Conservation (phyloP, 306 rosid genomes). For the Pachyrhizus erosus region DNA sequence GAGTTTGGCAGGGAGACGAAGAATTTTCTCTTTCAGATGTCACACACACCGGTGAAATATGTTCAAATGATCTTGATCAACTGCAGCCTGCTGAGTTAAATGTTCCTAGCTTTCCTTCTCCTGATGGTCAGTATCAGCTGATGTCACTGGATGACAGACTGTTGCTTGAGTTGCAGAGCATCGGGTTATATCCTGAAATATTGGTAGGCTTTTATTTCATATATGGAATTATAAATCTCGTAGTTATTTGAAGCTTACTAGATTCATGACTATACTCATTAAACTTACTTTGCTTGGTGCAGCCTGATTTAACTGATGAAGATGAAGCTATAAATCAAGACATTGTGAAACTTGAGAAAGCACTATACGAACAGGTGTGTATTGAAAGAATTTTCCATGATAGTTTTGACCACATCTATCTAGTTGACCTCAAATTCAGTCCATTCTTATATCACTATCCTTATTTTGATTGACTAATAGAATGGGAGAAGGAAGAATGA, state of each 20-base stretch:
- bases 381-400: background rate
- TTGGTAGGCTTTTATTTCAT: slow-evolving; percentile 61
- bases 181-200: slow-evolving; percentile 82
- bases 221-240: slow-evolving; percentile 32
- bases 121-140: slow-evolving; percentile 74
- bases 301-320: slow-evolving; percentile 88
- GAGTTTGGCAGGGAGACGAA: slow-evolving; percentile 78
- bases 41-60: slow-evolving; percentile 66
- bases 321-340: slow-evolving; percentile 76
- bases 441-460: slow-evolving; percentile 34
- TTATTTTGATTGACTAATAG: slow-evolving; percentile 56
- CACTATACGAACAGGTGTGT: slow-evolving; percentile 70
- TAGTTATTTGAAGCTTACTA: slow-evolving; percentile 30
- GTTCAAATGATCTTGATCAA: slow-evolving; percentile 71
- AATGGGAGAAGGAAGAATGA: slow-evolving; percentile 66
- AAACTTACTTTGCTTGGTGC: slow-evolving; percentile 49
- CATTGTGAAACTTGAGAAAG: slow-evolving; percentile 70
- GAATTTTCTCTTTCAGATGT: slow-evolving; percentile 69
- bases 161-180: slow-evolving; percentile 85
- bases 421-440: slow-evolving; percentile 33
- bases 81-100: slow-evolving; percentile 59
- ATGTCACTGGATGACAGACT: slow-evolving; percentile 80
- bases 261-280: slow-evolving; percentile 39
- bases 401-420: slow-evolving; percentile 19
- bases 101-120: slow-evolving; percentile 55